Conservation (phyloP, 2,329 filamentous ascomycete genomes). For the Exophiala calicioides region DNA sequence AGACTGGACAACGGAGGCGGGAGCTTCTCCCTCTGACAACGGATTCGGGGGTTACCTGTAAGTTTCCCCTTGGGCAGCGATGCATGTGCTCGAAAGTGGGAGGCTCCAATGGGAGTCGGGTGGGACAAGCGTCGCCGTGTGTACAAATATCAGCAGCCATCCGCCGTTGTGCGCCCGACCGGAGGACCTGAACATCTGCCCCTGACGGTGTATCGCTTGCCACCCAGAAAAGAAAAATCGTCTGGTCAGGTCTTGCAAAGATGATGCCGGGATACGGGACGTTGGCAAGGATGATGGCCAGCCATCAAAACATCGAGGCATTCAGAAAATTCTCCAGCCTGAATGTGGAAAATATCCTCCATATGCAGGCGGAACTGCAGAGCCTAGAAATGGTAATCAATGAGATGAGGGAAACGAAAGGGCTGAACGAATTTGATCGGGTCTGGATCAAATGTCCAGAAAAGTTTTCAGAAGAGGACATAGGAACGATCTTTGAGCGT, state of each 20-base stretch:
- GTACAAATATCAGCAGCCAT: constrained; percentile 22
- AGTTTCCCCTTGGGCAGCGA: constrained; percentile 20
- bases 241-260: constrained; percentile 6
- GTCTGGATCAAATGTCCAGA: constrained; percentile 26
- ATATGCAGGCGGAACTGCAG: constrained; percentile 29
- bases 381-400: constrained; percentile 27
- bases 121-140: constrained; percentile 18
- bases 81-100: constrained; percentile 5
- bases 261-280: constrained; percentile 28
- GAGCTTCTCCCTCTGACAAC: too few relatives aligned
- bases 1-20: too few relatives aligned
- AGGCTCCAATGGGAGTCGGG: constrained; percentile 11
- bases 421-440: constrained; percentile 23
- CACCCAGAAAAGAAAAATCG: constrained; percentile 1
- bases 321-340: constrained; percentile 27
- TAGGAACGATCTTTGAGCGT: constrained; percentile 26
- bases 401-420: constrained; percentile 20
- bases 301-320: constrained; percentile 21
- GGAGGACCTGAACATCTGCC: constrained; percentile 9
- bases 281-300: constrained; percentile 27
- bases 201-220: constrained; percentile 9
- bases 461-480: constrained; percentile 23
- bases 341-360: constrained; percentile 26
- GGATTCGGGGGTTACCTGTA: too few relatives aligned
- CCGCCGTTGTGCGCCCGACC: constrained; percentile 21